Base-by-base conservation (phyloP, 257 asterid species). In the Penstemon barbatus region DNA sequence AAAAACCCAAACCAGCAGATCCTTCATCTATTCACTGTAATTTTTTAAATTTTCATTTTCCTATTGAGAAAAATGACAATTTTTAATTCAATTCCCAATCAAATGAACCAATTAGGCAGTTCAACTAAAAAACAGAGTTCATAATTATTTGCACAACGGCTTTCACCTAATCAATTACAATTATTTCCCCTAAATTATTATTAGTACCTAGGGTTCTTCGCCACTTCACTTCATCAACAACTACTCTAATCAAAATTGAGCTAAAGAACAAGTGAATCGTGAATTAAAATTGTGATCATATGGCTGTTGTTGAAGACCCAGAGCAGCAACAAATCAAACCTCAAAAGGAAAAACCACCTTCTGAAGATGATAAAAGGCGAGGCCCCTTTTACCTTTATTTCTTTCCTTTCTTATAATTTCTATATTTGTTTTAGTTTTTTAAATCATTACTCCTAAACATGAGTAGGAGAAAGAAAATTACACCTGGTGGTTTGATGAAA, bases 401-500 rank as follows among this genome's bases (percentile, higher is more conserved):
- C 51, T 6, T 6, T n/a, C 51, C 3, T 12, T 25, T 6, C 9
- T 19, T 58, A 12, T 12, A 46, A 48, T 40, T 15, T 49, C 10
- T 0, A 9, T 46, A 48, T 6, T 8, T 54, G 12, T 15, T 43
- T 2, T 49, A 42, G 50, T 65, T 53, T 0, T 15, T 41, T 7
- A 48, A 57, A 33, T 44, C 61, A 40, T 38, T 25, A n/a, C 7
- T 40, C 5, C 71, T 69, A 36, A 33, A 56, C 66, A 9, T 79
- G 55, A 68, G 6, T 66, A 94, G 97, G 87, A 89, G 83, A 65
- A 80, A 83, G 83, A 94, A 94, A 77, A 91, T 91, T 73, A 85
- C 81, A 42, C 93, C 99, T 60, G 99, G 96, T 69, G 80, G 93
- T 68, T 83, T 94, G 88, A 91, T 91, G 97, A 94, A 94, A 77